Evolutionary conservation across 2,329 filamentous ascomycete species (phyloP).

Genomic region (Huntiella omanensis): DNA sequence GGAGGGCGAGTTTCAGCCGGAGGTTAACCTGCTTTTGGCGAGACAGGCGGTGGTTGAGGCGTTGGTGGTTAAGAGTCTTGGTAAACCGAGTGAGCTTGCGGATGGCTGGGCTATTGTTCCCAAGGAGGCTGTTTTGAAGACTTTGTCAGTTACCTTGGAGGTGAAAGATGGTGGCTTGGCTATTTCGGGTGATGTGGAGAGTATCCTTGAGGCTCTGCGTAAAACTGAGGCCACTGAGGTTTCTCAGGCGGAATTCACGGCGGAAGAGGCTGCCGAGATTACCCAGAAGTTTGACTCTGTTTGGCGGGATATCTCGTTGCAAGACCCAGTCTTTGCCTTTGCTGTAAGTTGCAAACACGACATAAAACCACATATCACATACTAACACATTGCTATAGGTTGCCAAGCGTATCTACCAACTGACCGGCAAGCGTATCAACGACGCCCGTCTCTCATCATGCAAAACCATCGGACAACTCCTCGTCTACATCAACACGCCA

Average conservation of each 20-base stretch:
- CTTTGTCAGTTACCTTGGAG: constrained; percentile 21
- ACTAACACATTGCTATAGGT: constrained; percentile 31
- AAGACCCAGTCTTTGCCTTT: constrained; percentile 47
- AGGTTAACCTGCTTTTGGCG: constrained; percentile 25
- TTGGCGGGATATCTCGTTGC: constrained; percentile 40
- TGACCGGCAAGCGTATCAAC: constrained; percentile 58
- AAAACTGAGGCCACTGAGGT: constrained; percentile 15
- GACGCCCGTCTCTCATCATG: constrained; percentile 47
- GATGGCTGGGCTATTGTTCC: constrained; percentile 17
- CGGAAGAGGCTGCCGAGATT: constrained; percentile 23
- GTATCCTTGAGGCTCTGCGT: constrained; percentile 19
- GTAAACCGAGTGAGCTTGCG: constrained; percentile 16
- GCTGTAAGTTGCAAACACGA: constrained; percentile 34
- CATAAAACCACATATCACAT: neutral
- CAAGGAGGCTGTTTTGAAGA: constrained; percentile 19
- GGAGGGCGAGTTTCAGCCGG: constrained; percentile 16
- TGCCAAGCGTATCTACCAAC: constrained; percentile 59
- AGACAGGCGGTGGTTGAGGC: constrained; percentile 34
- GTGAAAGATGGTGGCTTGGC: constrained; percentile 23
- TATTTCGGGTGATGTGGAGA: constrained; percentile 21
- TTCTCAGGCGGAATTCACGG: constrained; percentile 13
- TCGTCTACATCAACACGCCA: constrained; percentile 32
- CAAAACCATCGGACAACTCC: constrained; percentile 32
- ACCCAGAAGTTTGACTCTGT: constrained; percentile 29
- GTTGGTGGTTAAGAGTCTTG: constrained; percentile 21